Evolutionary conservation across 2,329 filamentous ascomycete species (phyloP).

Genomic region (Cercospora berteroae): DNA sequence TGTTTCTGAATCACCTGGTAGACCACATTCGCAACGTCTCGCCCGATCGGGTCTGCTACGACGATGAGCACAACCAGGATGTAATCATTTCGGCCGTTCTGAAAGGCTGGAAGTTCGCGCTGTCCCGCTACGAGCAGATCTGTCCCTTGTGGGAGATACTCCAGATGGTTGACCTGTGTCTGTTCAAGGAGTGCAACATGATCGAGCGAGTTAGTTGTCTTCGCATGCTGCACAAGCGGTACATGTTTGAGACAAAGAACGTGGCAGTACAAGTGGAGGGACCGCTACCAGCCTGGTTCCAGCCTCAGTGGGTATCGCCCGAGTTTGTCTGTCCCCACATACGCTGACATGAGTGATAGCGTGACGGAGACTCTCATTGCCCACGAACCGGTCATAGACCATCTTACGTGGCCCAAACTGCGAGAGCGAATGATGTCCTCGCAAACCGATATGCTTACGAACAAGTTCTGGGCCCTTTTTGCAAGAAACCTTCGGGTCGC

Average conservation of each 20-base stretch:
- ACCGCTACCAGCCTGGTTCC: conserved; percentile 26
- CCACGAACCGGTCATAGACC: conserved; percentile 28
- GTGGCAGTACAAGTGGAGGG: conserved; percentile 20
- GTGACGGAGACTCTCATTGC: conserved; percentile 25
- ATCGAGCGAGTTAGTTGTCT: conserved; percentile 25
- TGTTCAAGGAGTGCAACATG: conserved; percentile 27
- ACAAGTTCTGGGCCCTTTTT: conserved; percentile 26
- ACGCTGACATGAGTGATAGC: conserved; percentile 15
- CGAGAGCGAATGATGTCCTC: conserved; percentile 23
- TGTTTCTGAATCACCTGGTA: conserved; percentile 27
- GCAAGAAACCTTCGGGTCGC: conserved; percentile 22
- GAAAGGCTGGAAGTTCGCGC: conserved; percentile 25
- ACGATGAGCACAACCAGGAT: conserved; percentile 27
- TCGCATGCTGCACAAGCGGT: conserved; percentile 27
- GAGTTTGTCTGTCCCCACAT: background rate
- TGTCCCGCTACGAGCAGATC: conserved; percentile 24
- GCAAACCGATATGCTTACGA: conserved; percentile 23
- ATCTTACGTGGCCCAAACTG: conserved; percentile 25
- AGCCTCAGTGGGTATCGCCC: conserved; percentile 21
- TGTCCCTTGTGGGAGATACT: conserved; percentile 27
- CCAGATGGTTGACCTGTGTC: conserved; percentile 25
- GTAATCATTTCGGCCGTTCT: conserved; percentile 24
- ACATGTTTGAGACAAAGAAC: conserved; percentile 27
- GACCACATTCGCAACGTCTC: conserved; percentile 26
- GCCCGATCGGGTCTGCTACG: conserved; percentile 23